These are phyloP conservation scores for Ajuga chamaepitys DNA, from an alignment of 257 asterid genomes.

Conservation along the genomic window DNA sequence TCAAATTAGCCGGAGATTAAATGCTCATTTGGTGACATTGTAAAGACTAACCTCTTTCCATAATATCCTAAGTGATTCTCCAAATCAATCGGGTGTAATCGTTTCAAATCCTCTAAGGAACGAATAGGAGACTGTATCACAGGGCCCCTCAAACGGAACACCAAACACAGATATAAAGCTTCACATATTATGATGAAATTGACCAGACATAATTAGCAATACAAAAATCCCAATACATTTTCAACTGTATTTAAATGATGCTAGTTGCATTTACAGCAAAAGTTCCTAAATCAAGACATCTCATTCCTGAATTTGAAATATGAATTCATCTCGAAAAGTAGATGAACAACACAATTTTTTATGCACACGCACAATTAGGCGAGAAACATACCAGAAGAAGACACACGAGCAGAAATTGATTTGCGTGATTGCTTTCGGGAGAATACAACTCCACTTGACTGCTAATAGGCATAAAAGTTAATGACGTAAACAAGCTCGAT, in stretches of 20 bases:
- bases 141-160: conserved; percentile 89
- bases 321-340: background rate
- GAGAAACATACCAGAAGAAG: too few relatives aligned
- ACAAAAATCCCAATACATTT: too few relatives aligned
- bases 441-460: conserved; percentile 18
- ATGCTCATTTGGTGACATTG: too few relatives aligned
- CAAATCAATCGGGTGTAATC: too few relatives aligned
- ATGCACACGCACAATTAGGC: background rate
- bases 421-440: too few relatives aligned
- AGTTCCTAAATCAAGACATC: background rate
- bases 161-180: conserved; percentile 75
- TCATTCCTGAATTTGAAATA: background rate
- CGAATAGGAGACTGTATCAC: conserved; percentile 79
- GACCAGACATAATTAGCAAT: too few relatives aligned
- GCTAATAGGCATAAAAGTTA: conserved; percentile 19
- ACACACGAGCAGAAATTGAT: too few relatives aligned
- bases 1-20: too few relatives aligned
- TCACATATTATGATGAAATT: background rate
- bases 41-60: too few relatives aligned
- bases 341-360: background rate
- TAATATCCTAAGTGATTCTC: too few relatives aligned
- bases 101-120: conserved; percentile 65
- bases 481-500: conserved; percentile 42
- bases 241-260: too few relatives aligned
- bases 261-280: background rate